These are phyloP conservation scores for Lentinula sp. DNA, from an alignment of 768 basidiomycete genomes.

Conservation along the genomic window DNA sequence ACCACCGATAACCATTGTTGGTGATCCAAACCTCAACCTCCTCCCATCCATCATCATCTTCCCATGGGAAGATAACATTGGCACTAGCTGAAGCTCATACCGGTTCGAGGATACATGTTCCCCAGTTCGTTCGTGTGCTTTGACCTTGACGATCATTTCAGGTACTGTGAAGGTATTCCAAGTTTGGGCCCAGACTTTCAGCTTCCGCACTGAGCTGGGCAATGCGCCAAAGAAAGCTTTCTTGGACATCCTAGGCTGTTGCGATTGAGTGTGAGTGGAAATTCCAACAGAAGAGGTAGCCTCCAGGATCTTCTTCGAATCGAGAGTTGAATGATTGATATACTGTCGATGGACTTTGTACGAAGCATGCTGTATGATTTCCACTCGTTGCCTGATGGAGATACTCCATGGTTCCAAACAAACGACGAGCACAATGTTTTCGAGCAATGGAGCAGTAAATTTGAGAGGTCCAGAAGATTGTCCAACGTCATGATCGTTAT, in stretches of 20 bases:
- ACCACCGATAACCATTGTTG: neutral
- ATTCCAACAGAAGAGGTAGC: neutral
- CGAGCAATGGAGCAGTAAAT: neutral
- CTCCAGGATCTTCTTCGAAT: neutral
- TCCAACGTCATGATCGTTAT: neutral
- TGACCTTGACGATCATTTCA: neutral
- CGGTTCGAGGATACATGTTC: neutral
- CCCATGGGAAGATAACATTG: neutral
- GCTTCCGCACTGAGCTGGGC: neutral
- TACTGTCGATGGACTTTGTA: neutral
- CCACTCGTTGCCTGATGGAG: neutral
- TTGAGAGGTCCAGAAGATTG: neutral
- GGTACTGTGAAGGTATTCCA: neutral
- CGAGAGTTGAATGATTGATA: neutral
- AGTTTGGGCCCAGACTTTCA: neutral
- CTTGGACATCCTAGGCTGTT: neutral
- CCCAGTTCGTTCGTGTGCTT: neutral
- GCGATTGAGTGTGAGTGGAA: neutral
- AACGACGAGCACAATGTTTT: neutral
- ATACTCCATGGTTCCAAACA: neutral
- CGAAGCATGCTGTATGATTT: neutral
- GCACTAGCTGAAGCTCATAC: neutral
- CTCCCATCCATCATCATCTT: neutral
- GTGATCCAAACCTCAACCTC: neutral
- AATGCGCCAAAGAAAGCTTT: neutral